These are phyloP conservation scores for Colletotrichum tofieldiae DNA, from an alignment of 2,329 filamentous ascomycete species.

Conservation along the genomic window DNA sequence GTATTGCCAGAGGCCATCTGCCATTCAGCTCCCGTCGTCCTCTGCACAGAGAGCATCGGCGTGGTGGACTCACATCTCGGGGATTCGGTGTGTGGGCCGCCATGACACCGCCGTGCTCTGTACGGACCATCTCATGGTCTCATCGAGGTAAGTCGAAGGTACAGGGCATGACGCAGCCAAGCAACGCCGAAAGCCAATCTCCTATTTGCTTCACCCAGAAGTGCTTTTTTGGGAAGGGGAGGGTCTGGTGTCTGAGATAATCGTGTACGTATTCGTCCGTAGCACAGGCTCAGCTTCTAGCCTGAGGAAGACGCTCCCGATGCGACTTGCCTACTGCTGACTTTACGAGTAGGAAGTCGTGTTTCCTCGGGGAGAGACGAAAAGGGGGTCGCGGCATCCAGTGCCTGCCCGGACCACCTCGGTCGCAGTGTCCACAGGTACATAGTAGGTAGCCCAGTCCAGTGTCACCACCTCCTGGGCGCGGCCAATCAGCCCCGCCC, in stretches of 20 bases:
- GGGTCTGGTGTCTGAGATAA: conserved; percentile 22
- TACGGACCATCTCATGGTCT: not conserved
- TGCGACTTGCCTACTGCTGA: not conserved
- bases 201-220: not conserved
- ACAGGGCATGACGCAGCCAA: not conserved
- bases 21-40: not conserved
- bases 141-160: not conserved
- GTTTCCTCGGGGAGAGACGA: not conserved
- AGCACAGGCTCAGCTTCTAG: not conserved
- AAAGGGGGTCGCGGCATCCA: conserved; percentile 1
- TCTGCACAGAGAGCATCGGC: conserved; percentile 18
- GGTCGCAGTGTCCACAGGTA: not conserved
- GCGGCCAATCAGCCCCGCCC: conserved; percentile 37
- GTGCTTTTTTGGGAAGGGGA: not conserved
- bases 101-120: not conserved
- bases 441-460: not conserved
- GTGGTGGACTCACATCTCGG: conserved; percentile 10
- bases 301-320: not conserved
- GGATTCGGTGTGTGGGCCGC: not conserved
- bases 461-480: conserved; percentile 23
- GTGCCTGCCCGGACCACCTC: not conserved
- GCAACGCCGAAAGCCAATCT: conserved; percentile 6
- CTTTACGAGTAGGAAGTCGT: not conserved
- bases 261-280: conserved; percentile 1
- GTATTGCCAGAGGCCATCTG: conserved; percentile 33